These are phyloP conservation scores for Rhodosporidiobolus sp. DNA, from an alignment of 768 basidiomycete genomes.

Conservation along the genomic window DNA sequence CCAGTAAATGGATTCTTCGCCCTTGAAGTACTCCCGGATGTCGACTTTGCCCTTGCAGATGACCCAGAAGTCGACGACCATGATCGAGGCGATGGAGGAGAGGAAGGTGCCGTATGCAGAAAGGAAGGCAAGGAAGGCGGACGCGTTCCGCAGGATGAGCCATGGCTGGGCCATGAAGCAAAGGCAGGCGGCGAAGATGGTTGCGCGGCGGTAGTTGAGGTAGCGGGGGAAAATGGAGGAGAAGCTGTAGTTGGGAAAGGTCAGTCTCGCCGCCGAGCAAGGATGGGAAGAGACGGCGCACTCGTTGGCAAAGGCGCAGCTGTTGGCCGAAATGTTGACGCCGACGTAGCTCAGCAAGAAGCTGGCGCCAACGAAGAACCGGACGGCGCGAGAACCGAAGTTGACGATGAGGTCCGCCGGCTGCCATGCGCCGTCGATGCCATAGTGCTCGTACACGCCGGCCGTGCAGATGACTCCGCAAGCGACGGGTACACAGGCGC, in stretches of 20 bases:
- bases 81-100: constrained; percentile 37
- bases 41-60: constrained; percentile 40
- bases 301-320: neutral
- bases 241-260: neutral
- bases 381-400: neutral
- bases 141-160: constrained; percentile 39
- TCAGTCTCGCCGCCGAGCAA: neutral
- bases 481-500: neutral
- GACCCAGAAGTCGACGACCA: constrained; percentile 41
- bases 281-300: neutral
- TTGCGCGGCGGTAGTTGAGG: constrained; percentile 43
- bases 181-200: constrained; percentile 40
- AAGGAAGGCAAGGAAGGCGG: constrained; percentile 41
- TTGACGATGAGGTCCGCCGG: neutral
- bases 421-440: neutral
- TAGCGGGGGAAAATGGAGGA: constrained; percentile 41
- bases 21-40: constrained; percentile 36
- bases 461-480: neutral
- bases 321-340: neutral
- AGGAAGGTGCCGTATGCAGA: constrained; percentile 41
- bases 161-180: constrained; percentile 40
- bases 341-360: neutral
- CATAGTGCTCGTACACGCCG: neutral
- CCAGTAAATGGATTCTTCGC: neutral
- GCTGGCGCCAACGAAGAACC: neutral